These are phyloP conservation scores for Aspergillus neoniger DNA, from an alignment of 2,329 filamentous ascomycete genomes.

Conservation along the genomic window DNA sequence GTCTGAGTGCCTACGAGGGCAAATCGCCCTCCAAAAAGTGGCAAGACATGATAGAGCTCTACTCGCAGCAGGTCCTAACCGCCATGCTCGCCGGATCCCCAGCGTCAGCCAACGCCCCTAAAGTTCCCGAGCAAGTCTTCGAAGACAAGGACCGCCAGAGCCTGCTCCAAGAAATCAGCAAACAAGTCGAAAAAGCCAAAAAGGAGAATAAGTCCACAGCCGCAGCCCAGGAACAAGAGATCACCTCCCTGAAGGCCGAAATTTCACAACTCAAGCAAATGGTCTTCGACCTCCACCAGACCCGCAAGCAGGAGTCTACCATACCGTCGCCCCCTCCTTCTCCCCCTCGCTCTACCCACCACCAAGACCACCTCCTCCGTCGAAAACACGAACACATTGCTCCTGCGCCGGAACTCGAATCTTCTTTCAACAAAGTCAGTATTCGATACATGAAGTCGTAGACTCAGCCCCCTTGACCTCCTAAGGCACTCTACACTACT, in stretches of 20 bases:
- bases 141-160: not conserved
- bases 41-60: conserved; percentile 25
- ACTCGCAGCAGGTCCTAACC: conserved; percentile 29
- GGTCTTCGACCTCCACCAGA: conserved; percentile 29
- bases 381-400: not conserved
- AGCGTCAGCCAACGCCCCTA: not conserved
- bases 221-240: conserved; percentile 24
- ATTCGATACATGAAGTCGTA: conserved; percentile 1
- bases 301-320: conserved; percentile 9
- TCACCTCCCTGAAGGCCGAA: conserved; percentile 32
- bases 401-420: not conserved
- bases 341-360: not conserved
- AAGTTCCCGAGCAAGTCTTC: not conserved
- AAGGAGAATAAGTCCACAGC: not conserved
- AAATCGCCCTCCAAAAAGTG: conserved; percentile 19
- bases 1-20: conserved; percentile 27
- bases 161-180: not conserved
- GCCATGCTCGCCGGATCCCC: conserved; percentile 21
- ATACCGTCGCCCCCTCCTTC: not conserved
- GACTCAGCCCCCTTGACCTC: not conserved
- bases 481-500: no score
- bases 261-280: conserved; percentile 33
- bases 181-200: not conserved
- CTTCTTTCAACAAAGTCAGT: not conserved
- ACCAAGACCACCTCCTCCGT: conserved; percentile 6